phyloP scores from a whole-genome alignment of 1,284 basidiomycete genomes.

The Leccinum holopus region DNA sequence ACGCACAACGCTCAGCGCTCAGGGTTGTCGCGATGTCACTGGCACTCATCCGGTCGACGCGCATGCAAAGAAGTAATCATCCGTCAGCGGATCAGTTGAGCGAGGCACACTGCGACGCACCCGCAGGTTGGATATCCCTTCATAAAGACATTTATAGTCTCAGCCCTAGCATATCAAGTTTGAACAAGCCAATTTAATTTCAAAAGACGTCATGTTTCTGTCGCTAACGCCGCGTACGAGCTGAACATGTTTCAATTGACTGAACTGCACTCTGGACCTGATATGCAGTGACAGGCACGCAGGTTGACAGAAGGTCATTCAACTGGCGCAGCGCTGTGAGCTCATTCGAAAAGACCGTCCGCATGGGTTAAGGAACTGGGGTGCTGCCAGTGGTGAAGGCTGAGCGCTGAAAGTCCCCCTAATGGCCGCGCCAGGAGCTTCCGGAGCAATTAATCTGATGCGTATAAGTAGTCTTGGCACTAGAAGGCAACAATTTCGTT shows the following conservation, averaged over 20 bases:
- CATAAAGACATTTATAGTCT: not conserved
- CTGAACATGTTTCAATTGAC: not conserved
- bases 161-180: not conserved
- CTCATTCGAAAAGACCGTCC: constrained; percentile 4
- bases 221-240: not conserved
- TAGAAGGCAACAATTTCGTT: not conserved
- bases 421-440: not conserved
- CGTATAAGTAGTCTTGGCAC: not conserved
- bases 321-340: not conserved
- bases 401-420: not conserved
- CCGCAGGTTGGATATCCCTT: not conserved
- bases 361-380: not conserved
- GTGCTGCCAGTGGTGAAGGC: not conserved
- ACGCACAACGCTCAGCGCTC: not conserved
- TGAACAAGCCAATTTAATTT: not conserved
- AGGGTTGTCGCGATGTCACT: not conserved
- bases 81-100: not conserved
- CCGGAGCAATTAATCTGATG: not conserved
- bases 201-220: not conserved
- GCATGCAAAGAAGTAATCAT: not conserved
- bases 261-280: not conserved
- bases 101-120: constrained; percentile 2
- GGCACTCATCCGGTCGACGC: not conserved
- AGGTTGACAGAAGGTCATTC: not conserved
- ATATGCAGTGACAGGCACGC: constrained; percentile 3